A percentile compares a stretch with the other conserved stretches of the same genome.
phyloP scores from a whole-genome alignment of 176 grass and related monocot genomes.

The Cocos nucifera region DNA sequence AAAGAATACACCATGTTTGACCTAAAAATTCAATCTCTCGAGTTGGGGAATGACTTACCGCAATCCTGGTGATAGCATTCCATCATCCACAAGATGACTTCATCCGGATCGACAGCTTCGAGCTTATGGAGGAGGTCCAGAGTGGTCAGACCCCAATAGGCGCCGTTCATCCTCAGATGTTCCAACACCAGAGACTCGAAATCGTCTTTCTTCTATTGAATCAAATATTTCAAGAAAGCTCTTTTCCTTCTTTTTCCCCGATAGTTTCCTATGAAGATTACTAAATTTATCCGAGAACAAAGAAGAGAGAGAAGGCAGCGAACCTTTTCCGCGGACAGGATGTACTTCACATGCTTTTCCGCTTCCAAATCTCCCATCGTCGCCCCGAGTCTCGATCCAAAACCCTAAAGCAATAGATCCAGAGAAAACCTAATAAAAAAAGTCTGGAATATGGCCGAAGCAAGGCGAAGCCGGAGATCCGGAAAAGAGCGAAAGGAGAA shows the following conservation, averaged over 20 bases:
- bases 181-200: slow-evolving; percentile 80
- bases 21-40: not conserved
- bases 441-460: too few relatives aligned
- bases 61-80: slow-evolving; percentile 63
- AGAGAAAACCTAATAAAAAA: too few relatives aligned
- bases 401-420: too few relatives aligned
- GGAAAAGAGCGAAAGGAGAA: too few relatives aligned
- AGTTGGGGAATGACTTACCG: slow-evolving; percentile 28
- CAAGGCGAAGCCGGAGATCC: too few relatives aligned
- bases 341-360: slow-evolving; percentile 69
- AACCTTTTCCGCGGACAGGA: slow-evolving; percentile 87
- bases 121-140: slow-evolving; percentile 78
- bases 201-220: slow-evolving; percentile 63
- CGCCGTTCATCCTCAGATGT: slow-evolving; percentile 74
- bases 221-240: not conserved
- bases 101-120: slow-evolving; percentile 41
- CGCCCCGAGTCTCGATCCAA: too few relatives aligned
- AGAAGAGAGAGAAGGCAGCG: not conserved
- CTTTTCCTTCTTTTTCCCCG: not conserved
- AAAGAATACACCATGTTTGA: not conserved
- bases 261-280: not conserved
- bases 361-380: slow-evolving; percentile 33
- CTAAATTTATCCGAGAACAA: not conserved
- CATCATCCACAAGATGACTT: slow-evolving; percentile 78
- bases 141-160: slow-evolving; percentile 88